phyloP scores from a whole-genome alignment of 768 basidiomycete species.

The Stropharia rugosoannulata region DNA sequence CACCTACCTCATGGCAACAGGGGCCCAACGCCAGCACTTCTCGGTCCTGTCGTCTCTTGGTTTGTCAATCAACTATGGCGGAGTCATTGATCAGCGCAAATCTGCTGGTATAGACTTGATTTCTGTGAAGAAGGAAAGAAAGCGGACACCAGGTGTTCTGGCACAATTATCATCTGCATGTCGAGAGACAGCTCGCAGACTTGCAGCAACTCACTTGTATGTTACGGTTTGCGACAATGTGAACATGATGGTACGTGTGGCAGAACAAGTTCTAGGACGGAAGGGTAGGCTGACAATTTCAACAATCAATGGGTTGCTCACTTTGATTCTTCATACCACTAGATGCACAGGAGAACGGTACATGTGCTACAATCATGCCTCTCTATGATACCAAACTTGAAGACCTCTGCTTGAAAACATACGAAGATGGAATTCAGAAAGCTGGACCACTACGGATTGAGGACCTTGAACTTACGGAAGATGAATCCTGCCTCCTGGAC shows the following conservation, averaged over 20 bases:
- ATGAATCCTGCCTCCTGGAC: slow-evolving; percentile 17
- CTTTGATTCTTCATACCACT: too few species aligned
- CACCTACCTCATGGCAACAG: slow-evolving; percentile 31
- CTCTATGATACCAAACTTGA: slow-evolving; percentile 24
- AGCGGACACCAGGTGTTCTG: slow-evolving; percentile 3
- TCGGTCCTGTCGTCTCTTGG: slow-evolving; percentile 28
- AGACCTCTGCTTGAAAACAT: slow-evolving; percentile 22
- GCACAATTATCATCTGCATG: slow-evolving; percentile 2
- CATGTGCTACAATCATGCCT: slow-evolving; percentile 31
- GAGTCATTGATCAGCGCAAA: slow-evolving; percentile 10
- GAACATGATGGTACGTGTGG: slow-evolving; percentile 27
- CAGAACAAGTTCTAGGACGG: slow-evolving; percentile 32
- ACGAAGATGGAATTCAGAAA: slow-evolving; percentile 16
- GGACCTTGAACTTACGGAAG: slow-evolving; percentile 23
- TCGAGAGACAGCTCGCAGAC: not conserved
- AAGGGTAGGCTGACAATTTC: slow-evolving; percentile 19
- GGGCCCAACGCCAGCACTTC: slow-evolving; percentile 31
- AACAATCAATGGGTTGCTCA: too few species aligned
- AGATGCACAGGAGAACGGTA: slow-evolving; percentile 36
- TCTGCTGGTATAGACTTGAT: too few species aligned
- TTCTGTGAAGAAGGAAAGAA: not conserved
- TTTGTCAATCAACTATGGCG: slow-evolving; percentile 24
- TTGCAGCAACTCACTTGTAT: not conserved
- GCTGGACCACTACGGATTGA: slow-evolving; percentile 24
- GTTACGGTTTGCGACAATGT: slow-evolving; percentile 35